These are phyloP conservation scores for Citrullus amarus DNA, from an alignment of 306 rosid species.

Conservation along the genomic window DNA sequence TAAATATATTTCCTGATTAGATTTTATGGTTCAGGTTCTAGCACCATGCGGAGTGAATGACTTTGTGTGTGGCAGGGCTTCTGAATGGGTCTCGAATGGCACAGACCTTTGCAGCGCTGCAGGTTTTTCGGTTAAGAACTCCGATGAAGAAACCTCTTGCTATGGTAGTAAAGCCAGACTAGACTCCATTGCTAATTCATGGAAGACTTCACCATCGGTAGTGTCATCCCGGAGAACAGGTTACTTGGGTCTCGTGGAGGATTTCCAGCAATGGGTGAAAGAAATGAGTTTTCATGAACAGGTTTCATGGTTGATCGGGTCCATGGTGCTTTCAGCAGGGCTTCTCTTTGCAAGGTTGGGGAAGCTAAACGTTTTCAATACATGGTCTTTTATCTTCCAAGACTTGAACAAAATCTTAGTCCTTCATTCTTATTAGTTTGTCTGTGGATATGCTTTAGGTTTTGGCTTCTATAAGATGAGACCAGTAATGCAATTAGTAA, in stretches of 20 bases:
- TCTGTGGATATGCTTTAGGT: background rate
- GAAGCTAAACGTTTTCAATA: background rate
- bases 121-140: constrained; percentile 55
- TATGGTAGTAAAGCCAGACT: constrained; percentile 77
- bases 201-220: constrained; percentile 44
- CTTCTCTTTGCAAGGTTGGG: constrained; percentile 57
- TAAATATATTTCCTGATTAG: constrained; percentile 14
- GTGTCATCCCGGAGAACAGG: constrained; percentile 25
- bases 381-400: background rate
- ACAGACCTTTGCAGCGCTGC: constrained; percentile 81
- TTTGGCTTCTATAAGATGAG: background rate
- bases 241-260: constrained; percentile 26
- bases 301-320: constrained; percentile 93
- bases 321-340: constrained; percentile 88
- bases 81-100: constrained; percentile 85
- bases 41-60: constrained; percentile 95
- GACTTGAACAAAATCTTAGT: background rate
- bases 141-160: constrained; percentile 38
- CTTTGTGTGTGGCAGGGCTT: constrained; percentile 93
- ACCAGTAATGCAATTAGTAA: background rate
- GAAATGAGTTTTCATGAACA: constrained; percentile 53
- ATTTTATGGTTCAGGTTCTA: constrained; percentile 50
- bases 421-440: background rate
- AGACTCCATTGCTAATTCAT: constrained; percentile 58
- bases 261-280: constrained; percentile 45